Evolutionary conservation across 2,329 filamentous ascomycete genomes (phyloP), one percentile per base, ranked within the genome.

Genomic region (Cephalotrichum gorgonifer): DNA sequence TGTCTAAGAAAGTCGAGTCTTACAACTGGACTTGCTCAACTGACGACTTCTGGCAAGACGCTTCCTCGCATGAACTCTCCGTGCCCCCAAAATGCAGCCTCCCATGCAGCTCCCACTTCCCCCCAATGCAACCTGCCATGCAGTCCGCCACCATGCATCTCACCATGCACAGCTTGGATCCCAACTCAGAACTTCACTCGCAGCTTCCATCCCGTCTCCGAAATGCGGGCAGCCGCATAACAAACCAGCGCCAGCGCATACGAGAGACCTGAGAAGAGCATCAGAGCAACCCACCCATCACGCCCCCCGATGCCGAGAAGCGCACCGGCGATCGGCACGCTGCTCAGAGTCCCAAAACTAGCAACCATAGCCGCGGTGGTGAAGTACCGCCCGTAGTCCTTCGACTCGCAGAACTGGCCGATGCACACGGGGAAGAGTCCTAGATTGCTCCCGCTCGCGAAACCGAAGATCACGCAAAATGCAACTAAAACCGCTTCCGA

Each of bases 301-400:
- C 60, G 56, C 2, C 51, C 39, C 2, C 60, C 59, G 11, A 63
- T 54, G 5, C 62, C 64, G 12, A 70, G 58, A 26, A 61, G 49
- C 7, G 58, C 58, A 12, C 51, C 51, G 4, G 35, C 51, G 22
- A 49, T 46, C 2, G 47, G 50, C 25, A 51, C 25, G 47, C 71
- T 73, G 48, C 64, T 71, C 3, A 74, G 60, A 1, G 72, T 83
- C 53, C 85, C 86, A 56, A 91, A 84, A 53, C 81, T 85, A 20
- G 87, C 86, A 38, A 90, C 71, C 48, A 85, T 88, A 61, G 88
- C 88, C 49, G 83, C 83, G 0, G 85, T 88, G 1, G 85, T 83
- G 58, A 85, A 87, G 59, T 85, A 87, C 17, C 84, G 71, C 1
- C 86, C 87, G 56, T 90, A 93, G 45, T 88, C 74, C 48, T 83